Evolutionary conservation across 1,139 yeast genomes (phyloP).

Genomic region (Taphrina pruni): DNA sequence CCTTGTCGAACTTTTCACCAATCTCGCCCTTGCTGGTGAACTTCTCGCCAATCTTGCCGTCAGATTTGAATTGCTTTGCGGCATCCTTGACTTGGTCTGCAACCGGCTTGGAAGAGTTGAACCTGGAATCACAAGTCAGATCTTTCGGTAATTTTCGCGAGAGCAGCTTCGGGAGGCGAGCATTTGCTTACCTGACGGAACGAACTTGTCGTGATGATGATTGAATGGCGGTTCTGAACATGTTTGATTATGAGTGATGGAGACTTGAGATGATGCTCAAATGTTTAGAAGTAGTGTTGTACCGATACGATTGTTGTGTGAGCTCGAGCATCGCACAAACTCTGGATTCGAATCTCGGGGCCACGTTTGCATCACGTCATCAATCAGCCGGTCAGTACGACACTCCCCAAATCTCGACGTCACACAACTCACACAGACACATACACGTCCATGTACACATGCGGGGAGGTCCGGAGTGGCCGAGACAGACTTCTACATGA

Average conservation of each 20-base stretch:
- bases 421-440: background rate
- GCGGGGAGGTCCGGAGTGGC: no score
- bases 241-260: background rate
- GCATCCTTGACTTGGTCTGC: constrained; percentile 32
- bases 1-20: constrained; percentile 30
- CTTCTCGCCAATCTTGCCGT: constrained; percentile 36
- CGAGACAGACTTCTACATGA: no score
- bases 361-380: constrained; percentile 11
- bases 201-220: constrained; percentile 17
- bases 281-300: no score
- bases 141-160: background rate
- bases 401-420: constrained; percentile 16
- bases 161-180: background rate
- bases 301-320: no score
- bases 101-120: constrained; percentile 22
- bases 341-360: constrained; percentile 3
- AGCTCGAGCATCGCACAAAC: no score
- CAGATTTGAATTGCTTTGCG: constrained; percentile 38
- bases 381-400: constrained; percentile 14
- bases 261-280: no score
- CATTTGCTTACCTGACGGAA: constrained; percentile 7
- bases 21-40: constrained; percentile 36
- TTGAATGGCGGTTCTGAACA: constrained; percentile 24
- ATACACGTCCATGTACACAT: no score
- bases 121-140: constrained; percentile 3